These are phyloP conservation scores for Zygotorulaspora sp. DNA, from an alignment of 805 yeast species.

Conservation along the genomic window DNA sequence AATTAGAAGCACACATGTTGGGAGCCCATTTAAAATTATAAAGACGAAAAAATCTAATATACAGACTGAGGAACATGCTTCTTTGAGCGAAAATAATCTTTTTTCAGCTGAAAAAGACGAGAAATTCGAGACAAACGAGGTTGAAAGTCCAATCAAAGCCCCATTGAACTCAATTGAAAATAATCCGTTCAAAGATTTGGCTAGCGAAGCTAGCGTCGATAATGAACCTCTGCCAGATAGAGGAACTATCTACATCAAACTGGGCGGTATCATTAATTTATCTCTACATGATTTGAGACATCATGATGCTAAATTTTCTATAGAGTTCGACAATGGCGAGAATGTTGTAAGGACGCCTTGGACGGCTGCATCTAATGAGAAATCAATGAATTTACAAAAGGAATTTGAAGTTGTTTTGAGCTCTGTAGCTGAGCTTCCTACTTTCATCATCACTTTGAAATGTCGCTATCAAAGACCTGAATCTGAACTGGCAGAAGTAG, in stretches of 20 bases:
- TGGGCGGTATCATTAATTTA: constrained; percentile 44
- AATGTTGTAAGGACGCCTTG: constrained; percentile 69
- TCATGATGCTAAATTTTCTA: constrained; percentile 46
- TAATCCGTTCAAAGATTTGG: background rate
- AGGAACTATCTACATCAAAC: constrained; percentile 52
- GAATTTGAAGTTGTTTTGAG: constrained; percentile 63
- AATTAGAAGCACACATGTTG: constrained; percentile 18
- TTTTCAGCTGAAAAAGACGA: background rate
- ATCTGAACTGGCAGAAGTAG: constrained; percentile 50
- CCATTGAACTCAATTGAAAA: background rate
- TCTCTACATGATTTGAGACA: constrained; percentile 44
- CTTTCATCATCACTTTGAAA: constrained; percentile 69
- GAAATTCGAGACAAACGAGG: background rate
- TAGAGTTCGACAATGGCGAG: constrained; percentile 70
- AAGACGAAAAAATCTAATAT: constrained; percentile 9
- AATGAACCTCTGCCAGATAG: constrained; percentile 22
- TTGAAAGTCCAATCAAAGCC: background rate
- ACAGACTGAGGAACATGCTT: background rate
- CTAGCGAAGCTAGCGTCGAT: background rate
- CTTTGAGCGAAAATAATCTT: background rate
- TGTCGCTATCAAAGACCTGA: constrained; percentile 47
- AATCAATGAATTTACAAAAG: constrained; percentile 46
- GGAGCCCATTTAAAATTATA: constrained; percentile 30
- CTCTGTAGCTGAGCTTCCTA: constrained; percentile 28
- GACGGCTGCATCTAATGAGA: constrained; percentile 29